These are phyloP conservation scores for Verbascum thapsus DNA, from an alignment of 257 asterid species.

Conservation along the genomic window DNA sequence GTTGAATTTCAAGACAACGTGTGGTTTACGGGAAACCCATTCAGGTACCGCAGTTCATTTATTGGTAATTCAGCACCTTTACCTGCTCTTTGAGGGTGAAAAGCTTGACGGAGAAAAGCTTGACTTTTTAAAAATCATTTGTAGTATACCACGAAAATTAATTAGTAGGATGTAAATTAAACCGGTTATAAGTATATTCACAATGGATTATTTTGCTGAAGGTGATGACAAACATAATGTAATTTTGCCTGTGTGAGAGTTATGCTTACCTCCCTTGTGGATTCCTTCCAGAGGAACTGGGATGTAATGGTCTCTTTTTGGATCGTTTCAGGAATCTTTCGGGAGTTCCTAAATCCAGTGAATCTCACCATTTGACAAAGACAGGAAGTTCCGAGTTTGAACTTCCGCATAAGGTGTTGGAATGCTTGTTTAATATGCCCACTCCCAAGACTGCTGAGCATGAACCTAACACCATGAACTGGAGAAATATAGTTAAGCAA, in stretches of 20 bases:
- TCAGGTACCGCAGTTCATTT: conserved; percentile 52
- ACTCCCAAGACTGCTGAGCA: conserved; percentile 73
- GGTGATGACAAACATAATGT: too few species aligned
- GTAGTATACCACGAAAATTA: too few species aligned
- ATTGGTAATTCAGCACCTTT: conserved; percentile 10
- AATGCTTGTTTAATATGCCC: conserved; percentile 85
- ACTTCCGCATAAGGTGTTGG: conserved; percentile 77
- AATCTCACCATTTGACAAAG: conserved; percentile 36
- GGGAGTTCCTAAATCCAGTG: conserved; percentile 42
- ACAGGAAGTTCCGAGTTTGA: conserved; percentile 45
- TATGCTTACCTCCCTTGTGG: too few species aligned
- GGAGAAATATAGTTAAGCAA: conserved; percentile 87
- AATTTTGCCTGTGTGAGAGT: too few species aligned
- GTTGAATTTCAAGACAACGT: conserved; percentile 50
- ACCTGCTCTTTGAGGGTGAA: conserved; percentile 21
- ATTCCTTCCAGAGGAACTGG: too few species aligned
- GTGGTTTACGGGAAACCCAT: conserved; percentile 47
- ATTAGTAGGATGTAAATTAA: too few species aligned
- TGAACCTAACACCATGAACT: conserved; percentile 79
- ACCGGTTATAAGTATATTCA: too few species aligned
- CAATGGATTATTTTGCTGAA: too few species aligned
- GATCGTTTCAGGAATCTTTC: conserved; percentile 60
- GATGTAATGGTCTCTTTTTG: too few species aligned
- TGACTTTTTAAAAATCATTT: too few species aligned
- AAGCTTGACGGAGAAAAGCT: too few species aligned